These are phyloP conservation scores for Parafenestella ontariensis DNA, from an alignment of 2,329 filamentous ascomycete species.

Conservation along the genomic window DNA sequence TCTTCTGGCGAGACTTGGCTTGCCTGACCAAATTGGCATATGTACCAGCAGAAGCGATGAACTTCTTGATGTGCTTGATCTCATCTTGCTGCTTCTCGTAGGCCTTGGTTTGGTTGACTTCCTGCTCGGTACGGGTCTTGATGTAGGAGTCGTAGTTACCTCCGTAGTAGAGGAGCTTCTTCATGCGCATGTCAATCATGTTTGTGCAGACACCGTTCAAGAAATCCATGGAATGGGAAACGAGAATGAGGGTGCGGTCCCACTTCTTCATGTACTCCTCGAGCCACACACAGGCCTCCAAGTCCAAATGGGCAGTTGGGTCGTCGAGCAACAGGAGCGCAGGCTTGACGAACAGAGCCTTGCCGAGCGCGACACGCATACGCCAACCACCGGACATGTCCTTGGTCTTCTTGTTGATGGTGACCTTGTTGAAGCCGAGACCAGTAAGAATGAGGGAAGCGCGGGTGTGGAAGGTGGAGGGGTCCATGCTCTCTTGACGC, in stretches of 20 bases:
- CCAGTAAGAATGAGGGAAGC: slow-evolving; percentile 96
- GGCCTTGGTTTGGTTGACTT: slow-evolving; percentile 98
- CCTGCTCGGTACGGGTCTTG: slow-evolving; percentile 93
- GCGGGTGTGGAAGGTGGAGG: slow-evolving; percentile 93
- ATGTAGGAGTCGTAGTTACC: slow-evolving; percentile 98
- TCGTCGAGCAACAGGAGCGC: slow-evolving; percentile 95
- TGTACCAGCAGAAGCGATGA: slow-evolving; percentile 99
- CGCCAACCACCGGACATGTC: slow-evolving; percentile 99
- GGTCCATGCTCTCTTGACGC: slow-evolving; percentile 99
- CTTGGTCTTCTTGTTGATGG: slow-evolving; percentile 99
- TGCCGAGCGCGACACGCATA: slow-evolving; percentile 98
- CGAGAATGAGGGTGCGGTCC: slow-evolving; percentile 94
- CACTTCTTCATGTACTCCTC: slow-evolving; percentile 99
- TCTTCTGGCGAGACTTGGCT: slow-evolving; percentile 99
- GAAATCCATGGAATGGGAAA: slow-evolving; percentile 99
- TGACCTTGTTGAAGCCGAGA: slow-evolving; percentile 98
- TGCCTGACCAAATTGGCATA: slow-evolving; percentile 99
- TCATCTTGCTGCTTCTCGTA: slow-evolving; percentile 99
- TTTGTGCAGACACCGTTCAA: slow-evolving; percentile 96
- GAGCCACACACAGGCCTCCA: slow-evolving; percentile 99
- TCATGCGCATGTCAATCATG: slow-evolving; percentile 98
- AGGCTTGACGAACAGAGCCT: slow-evolving; percentile 98
- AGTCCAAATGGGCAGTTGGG: slow-evolving; percentile 97
- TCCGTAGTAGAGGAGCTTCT: slow-evolving; percentile 94
- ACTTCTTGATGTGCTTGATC: slow-evolving; percentile 99